Base-by-base conservation (phyloP, 2,329 filamentous ascomycete genomes). In the Ophiostoma ips region DNA sequence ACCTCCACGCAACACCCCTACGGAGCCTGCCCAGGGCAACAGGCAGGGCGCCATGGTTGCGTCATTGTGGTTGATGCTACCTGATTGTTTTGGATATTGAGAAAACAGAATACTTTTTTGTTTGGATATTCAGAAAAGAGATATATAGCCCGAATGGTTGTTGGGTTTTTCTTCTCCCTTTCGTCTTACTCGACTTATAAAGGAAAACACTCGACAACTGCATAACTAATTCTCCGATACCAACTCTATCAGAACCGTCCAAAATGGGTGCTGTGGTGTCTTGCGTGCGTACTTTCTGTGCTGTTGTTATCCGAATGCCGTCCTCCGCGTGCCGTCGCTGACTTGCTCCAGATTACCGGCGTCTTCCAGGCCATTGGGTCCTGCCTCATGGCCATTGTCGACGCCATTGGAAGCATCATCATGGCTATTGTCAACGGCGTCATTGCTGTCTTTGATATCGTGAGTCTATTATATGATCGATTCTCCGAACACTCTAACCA, bases 181-280 rank as follows among this genome's bases (percentile, higher is more conserved):
- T n/a, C n/a, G n/a, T n/a, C n/a, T n/a, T n/a, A n/a, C n/a, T n/a
- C n/a, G n/a, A n/a, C n/a, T n/a, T n/a, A n/a, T n/a, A n/a, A n/a
- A n/a, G n/a, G n/a, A n/a, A n/a, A n/a, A n/a, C n/a, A n/a, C n/a
- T n/a, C n/a, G n/a, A n/a, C n/a, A n/a, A n/a, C n/a, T n/a, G n/a
- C n/a, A n/a, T n/a, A n/a, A n/a, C n/a, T n/a, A n/a, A n/a, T n/a
- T n/a, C n/a, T n/a, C n/a, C n/a, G n/a, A n/a, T n/a, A n/a, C n/a
- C n/a, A n/a, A n/a, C n/a, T 28, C 24, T 8, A 28, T 28, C 4
- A 4, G 24, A 28, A 12, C 33, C n/a, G n/a, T 30, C 9, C 37
- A 50, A 45, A 31, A 90, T 92, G 86, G 86, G 86, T 70, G 84
- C 83, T 66, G 81, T 92, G 61, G 72, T 87, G 58, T 89, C 84